Base-by-base conservation (phyloP, 805 yeast genomes). In the Cyberlindnera euphorbiiphila region DNA sequence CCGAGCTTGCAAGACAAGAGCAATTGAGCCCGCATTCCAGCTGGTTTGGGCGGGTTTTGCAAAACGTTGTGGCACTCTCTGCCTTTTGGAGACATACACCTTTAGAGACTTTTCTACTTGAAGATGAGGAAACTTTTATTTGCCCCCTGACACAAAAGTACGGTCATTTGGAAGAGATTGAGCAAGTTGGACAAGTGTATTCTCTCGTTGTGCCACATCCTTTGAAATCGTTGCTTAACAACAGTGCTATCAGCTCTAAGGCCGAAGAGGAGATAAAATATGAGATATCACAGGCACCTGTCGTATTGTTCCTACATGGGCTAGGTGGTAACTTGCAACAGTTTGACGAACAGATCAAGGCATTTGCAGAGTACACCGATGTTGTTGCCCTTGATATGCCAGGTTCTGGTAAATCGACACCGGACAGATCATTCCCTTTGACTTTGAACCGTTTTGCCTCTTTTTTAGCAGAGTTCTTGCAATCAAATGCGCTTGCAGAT, bases 321-420 rank as follows among this genome's bases (percentile, higher is more conserved):
- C 60, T 91, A 15, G 98, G 97, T 2, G 98, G 98, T 2, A 91
- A 81, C 50, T 65, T 85, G 55, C 76, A 86, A 16, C 96, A 88
- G 57, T 89, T 89, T 57, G 93, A 85, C 51, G 78, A 81, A 1
- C 51, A 47, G 31, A 62, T 85, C 25, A 79, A 77, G 19, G 65
- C 76, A 35, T 74, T 85, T 47, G 78, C 74, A 46, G 72, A 78
- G 27, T 32, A 13, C 44, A 72, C 77, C 43, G 81, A 76, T 39
- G 71, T 87, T 14, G 53, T 84, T 27, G 75, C 89, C 0, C 49
- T 89, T 12, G 98, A 89, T 56, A 63, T 88, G 35, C 96, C 96
- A 1, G 98, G 97, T 0, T 86, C 86, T 59, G 98, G 98, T 1
- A 28, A 28, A 9, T 45, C 47, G 5, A 25, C 35, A 9, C 32